Evolutionary conservation across 1,139 yeast species (phyloP).

Genomic region (Candida freyschussii): DNA sequence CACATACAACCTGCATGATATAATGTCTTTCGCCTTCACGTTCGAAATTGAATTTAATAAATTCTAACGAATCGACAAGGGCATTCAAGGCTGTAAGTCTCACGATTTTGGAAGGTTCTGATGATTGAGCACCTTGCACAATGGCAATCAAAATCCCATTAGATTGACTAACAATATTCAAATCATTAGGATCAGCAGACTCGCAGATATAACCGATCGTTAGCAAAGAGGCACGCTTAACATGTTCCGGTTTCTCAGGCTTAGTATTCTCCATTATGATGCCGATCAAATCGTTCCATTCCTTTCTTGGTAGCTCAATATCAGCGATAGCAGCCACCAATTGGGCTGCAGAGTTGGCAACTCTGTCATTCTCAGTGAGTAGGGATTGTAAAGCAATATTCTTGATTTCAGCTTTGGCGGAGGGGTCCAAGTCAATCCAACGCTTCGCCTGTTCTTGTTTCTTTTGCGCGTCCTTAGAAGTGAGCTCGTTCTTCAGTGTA

Average conservation of each 20-base stretch:
- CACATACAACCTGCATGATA: conserved; percentile 98
- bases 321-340: conserved; percentile 94
- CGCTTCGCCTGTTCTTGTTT: conserved; percentile 48
- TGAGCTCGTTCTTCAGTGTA: conserved; percentile 79
- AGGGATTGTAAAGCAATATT: conserved; percentile 61
- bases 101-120: conserved; percentile 70
- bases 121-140: conserved; percentile 89
- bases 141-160: conserved; percentile 92
- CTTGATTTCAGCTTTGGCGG: conserved; percentile 61
- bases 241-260: conserved; percentile 66
- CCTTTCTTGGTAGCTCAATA: conserved; percentile 80
- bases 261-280: conserved; percentile 82
- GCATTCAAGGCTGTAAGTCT: conserved; percentile 91
- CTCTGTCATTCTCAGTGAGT: conserved; percentile 64
- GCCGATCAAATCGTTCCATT: conserved; percentile 85
- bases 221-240: conserved; percentile 81
- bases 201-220: conserved; percentile 96
- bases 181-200: conserved; percentile 81
- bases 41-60: conserved; percentile 82
- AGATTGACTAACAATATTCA: conserved; percentile 76
- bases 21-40: conserved; percentile 93
- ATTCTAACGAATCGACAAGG: conserved; percentile 83
- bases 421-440: conserved; percentile 43
- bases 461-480: conserved; percentile 62
- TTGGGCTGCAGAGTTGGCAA: conserved; percentile 88